Conservation (phyloP, 495 filamentous ascomycete genomes). For the Physcia stellaris region DNA sequence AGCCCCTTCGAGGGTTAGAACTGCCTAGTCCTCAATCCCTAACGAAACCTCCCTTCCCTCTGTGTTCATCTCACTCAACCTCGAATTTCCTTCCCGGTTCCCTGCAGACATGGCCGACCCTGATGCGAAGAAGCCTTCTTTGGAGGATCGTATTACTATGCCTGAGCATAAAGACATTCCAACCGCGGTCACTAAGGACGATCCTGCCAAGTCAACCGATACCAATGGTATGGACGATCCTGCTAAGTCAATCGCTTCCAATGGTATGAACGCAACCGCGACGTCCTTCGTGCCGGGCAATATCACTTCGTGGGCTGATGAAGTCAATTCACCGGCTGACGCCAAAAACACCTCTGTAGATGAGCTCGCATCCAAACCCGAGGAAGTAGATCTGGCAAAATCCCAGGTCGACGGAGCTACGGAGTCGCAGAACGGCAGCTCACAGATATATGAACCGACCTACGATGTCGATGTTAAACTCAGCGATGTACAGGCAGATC, state of each 20-base stretch:
- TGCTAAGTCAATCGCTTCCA: slow-evolving; percentile 1
- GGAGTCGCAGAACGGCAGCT: slow-evolving; percentile 12
- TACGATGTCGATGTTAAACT: slow-evolving; percentile 85
- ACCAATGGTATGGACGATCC: slow-evolving; percentile 4
- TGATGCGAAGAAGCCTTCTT: slow-evolving; percentile 26
- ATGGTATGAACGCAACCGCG: slow-evolving; percentile 18
- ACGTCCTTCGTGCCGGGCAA: background rate
- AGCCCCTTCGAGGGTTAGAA: too few relatives aligned
- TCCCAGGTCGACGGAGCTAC: slow-evolving; percentile 4
- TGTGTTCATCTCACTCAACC: too few relatives aligned
- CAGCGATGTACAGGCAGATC: slow-evolving; percentile 73
- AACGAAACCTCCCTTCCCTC: too few relatives aligned
- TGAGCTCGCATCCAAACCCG: background rate
- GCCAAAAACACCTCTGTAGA: slow-evolving; percentile 4
- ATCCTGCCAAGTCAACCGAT: slow-evolving; percentile 1
- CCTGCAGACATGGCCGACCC: background rate
- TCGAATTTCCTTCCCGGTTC: too few relatives aligned
- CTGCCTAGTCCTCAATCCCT: too few relatives aligned
- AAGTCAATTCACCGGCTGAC: slow-evolving; percentile 17
- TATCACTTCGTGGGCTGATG: slow-evolving; percentile 22
- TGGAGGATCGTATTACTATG: slow-evolving; percentile 50
- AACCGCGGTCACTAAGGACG: background rate
- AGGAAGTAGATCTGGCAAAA: background rate
- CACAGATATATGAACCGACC: slow-evolving; percentile 51
- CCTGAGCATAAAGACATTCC: slow-evolving; percentile 20